A percentile compares a stretch with the other conserved stretches of the same genome.
Evolutionary conservation across 371 early-diverging fungal genomes (phyloP).

Genomic region (Paraphysoderma sedebokerense): DNA sequence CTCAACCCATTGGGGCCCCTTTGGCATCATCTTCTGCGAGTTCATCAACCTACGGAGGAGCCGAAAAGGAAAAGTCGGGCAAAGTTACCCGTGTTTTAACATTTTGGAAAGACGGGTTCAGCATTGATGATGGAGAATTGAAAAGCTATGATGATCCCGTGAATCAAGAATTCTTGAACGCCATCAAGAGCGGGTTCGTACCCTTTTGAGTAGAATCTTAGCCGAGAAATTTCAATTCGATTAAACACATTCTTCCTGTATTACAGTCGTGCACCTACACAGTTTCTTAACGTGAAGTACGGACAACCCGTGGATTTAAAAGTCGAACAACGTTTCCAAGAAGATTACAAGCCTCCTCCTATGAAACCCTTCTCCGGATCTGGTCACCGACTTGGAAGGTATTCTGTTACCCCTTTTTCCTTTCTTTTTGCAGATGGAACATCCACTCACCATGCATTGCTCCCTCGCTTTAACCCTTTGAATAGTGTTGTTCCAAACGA

Average conservation of each 20-base stretch:
- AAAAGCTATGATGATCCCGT: conserved; percentile 66
- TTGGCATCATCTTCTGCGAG: neutral
- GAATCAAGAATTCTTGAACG: conserved; percentile 59
- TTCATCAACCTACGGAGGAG: neutral
- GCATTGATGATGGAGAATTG: conserved; percentile 83
- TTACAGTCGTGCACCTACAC: conserved; percentile 55
- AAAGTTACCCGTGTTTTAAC: conserved; percentile 32
- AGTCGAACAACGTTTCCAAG: conserved; percentile 60
- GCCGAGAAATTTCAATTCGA: too few relatives aligned
- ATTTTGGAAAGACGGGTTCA: conserved; percentile 92
- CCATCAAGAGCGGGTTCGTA: conserved; percentile 72
- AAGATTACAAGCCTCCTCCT: conserved; percentile 74
- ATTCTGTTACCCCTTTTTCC: neutral
- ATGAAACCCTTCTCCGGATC: conserved; percentile 67
- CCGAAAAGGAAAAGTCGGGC: neutral
- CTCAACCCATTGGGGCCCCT: neutral
- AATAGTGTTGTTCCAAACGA: too few relatives aligned
- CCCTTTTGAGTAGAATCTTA: too few relatives aligned
- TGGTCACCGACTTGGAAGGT: conserved; percentile 68
- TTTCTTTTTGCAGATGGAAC: neutral
- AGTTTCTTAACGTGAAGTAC: conserved; percentile 68
- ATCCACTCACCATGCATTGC: neutral
- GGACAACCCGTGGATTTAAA: conserved; percentile 86
- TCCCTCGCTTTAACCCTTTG: too few relatives aligned
- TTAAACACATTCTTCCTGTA: neutral